Conservation (phyloP, 176 grass and related monocot species). For the Stipa capillata region DNA sequence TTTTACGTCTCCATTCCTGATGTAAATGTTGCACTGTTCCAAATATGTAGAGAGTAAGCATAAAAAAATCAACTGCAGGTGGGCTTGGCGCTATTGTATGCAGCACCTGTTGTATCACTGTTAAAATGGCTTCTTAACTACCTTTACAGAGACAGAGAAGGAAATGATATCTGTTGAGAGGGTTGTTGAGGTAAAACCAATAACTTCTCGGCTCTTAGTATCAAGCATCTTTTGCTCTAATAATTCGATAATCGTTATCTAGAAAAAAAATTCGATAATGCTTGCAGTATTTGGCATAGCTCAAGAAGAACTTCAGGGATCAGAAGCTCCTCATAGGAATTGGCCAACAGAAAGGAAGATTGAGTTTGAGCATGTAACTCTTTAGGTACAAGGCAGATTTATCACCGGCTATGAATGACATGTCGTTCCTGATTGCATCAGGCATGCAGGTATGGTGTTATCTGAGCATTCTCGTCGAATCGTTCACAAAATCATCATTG, state of each 20-base stretch:
- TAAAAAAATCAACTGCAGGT: conserved; percentile 46
- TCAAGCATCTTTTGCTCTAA: not conserved
- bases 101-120: conserved; percentile 81
- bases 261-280: not conserved
- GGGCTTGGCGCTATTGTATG: conserved; percentile 83
- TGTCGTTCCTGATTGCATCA: conserved; percentile 64
- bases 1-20: not conserved
- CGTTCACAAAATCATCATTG: not conserved
- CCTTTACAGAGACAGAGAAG: conserved; percentile 95
- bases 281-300: conserved; percentile 73
- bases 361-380: conserved; percentile 73
- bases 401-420: conserved; percentile 55
- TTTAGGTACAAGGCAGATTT: conserved; percentile 72
- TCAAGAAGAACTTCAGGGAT: conserved; percentile 72
- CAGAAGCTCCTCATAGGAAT: conserved; percentile 25
- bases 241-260: conserved; percentile 1
- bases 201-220: not conserved
- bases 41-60: not conserved
- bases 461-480: not conserved
- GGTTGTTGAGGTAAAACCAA: conserved; percentile 57
- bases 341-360: conserved; percentile 76
- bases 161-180: conserved; percentile 98
- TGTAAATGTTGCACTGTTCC: not conserved
- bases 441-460: conserved; percentile 58
- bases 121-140: conserved; percentile 87